Conservation (phyloP, 805 yeast genomes). For the Saturnispora mendoncae region DNA sequence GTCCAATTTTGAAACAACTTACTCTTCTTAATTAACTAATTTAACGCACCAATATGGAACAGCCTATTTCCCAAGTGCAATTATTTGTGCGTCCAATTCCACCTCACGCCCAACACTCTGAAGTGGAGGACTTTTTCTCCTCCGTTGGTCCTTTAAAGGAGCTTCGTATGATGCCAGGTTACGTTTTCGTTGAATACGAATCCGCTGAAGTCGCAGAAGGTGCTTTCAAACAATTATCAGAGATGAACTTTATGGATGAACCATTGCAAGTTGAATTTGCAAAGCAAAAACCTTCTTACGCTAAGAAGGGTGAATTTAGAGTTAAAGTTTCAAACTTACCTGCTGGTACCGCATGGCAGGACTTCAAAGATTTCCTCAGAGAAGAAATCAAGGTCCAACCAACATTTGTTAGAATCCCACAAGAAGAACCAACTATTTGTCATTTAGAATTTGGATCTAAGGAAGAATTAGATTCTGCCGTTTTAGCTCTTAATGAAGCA, state of each 20-base stretch:
- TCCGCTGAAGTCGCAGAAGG: slow-evolving; percentile 44
- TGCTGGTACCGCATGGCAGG: slow-evolving; percentile 78
- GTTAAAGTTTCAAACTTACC: slow-evolving; percentile 63
- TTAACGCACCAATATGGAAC: not conserved
- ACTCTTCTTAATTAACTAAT: not conserved
- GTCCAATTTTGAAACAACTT: not conserved
- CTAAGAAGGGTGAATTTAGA: slow-evolving; percentile 66
- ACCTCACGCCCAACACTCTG: slow-evolving; percentile 34
- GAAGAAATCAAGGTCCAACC: slow-evolving; percentile 60
- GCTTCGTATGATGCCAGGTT: slow-evolving; percentile 68
- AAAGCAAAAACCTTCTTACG: slow-evolving; percentile 40
- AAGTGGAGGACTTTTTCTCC: slow-evolving; percentile 59
- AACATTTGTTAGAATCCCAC: slow-evolving; percentile 48
- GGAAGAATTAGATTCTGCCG: slow-evolving; percentile 68
- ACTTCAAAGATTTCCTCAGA: slow-evolving; percentile 81
- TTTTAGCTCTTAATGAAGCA: slow-evolving; percentile 61
- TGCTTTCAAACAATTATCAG: slow-evolving; percentile 40
- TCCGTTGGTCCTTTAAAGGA: slow-evolving; percentile 60
- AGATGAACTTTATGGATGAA: slow-evolving; percentile 42
- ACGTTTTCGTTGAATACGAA: slow-evolving; percentile 83
- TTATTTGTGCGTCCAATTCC: slow-evolving; percentile 33
- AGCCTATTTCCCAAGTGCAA: slow-evolving; percentile 28
- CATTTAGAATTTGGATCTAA: slow-evolving; percentile 51
- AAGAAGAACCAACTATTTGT: slow-evolving; percentile 37
- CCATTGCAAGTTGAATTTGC: slow-evolving; percentile 46